Conservation (phyloP, 2,329 filamentous ascomycete genomes). For the Rhynchosporium graminicola region DNA sequence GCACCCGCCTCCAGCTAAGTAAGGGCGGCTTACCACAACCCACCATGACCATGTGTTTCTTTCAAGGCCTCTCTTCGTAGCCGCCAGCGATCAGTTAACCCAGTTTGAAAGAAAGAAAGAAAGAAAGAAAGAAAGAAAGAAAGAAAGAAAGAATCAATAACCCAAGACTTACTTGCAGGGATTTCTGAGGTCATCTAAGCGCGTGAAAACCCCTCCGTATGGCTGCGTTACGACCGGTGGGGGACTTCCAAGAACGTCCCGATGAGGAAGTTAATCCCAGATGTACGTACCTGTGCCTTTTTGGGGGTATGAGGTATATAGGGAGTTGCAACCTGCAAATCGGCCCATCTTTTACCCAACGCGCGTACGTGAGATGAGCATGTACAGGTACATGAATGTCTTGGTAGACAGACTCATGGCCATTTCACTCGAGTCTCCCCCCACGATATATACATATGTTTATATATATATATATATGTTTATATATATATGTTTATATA, state of each 20-base stretch:
- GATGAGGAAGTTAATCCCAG: not conserved
- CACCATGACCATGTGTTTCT: not conserved
- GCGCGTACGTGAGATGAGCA: not conserved
- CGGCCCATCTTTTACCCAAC: not conserved
- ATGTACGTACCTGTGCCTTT: not conserved
- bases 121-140: too few species aligned
- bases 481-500: too few species aligned
- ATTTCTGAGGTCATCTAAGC: not conserved
- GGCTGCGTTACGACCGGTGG: conserved; percentile 6
- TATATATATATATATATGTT: too few species aligned
- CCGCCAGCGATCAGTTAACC: not conserved
- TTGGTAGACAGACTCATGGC: not conserved
- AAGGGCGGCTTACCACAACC: not conserved
- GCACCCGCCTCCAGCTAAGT: not conserved
- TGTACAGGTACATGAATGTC: not conserved
- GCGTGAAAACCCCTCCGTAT: not conserved
- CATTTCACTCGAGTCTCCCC: not conserved
- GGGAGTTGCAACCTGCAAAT: not conserved
- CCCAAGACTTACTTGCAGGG: not conserved
- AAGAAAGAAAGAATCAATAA: not conserved
- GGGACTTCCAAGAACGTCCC: not conserved
- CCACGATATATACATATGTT: too few species aligned
- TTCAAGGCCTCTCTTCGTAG: not conserved
- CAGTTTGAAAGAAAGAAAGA: not conserved
- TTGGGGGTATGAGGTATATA: not conserved